Base-by-base conservation (phyloP, 768 basidiomycete genomes). In the Inosperma sp. region DNA sequence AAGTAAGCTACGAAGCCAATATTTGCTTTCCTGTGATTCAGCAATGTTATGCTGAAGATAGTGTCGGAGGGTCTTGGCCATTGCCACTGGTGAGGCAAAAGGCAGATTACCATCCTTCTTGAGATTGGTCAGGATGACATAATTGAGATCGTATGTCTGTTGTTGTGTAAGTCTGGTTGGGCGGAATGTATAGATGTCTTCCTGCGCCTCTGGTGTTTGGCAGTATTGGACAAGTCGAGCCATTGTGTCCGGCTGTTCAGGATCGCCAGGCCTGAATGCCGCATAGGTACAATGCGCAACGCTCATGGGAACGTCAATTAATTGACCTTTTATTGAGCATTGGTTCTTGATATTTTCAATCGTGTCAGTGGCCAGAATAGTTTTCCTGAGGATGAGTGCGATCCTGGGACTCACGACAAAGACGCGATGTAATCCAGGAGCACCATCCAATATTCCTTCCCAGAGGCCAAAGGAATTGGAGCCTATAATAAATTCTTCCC, bases 381-480 rank as follows among this genome's bases (percentile, higher is more conserved):
- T 59, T 35, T 48, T 52, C 51, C 63, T 58, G 36, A 72, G 54
- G 45, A 71, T 57, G 23, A 69, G 55, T 27, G 61, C 64, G 43
- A 70, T 52, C 22, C 61, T 62, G 31, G 71, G 69, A 59, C 68
- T 68, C 57, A 72, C 48, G 43, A 71, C 57, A 50, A 64, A 68
- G n/a, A 72, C 14, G 14, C 59, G 55, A 43, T 69, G 71, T 22
- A 66, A 57, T 21, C 56, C 49, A n/a, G 8, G n/a, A n/a, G n/a
- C 30, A 31, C 30, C 41, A 4, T n/a, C 29, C 33, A 55, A 54
- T 6, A 7, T 47, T 37, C 56, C 60, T 39, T 36, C 46, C 7
- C 65, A 51, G 22, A 51, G 39, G 17, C 71, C 71, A 40, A 70
- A 67, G 6, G 58, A 53, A 45, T 68, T 68, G 21, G 61, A 53